Evolutionary conservation across 768 basidiomycete species (phyloP).

Genomic region (Podaxis mareebaensis): DNA sequence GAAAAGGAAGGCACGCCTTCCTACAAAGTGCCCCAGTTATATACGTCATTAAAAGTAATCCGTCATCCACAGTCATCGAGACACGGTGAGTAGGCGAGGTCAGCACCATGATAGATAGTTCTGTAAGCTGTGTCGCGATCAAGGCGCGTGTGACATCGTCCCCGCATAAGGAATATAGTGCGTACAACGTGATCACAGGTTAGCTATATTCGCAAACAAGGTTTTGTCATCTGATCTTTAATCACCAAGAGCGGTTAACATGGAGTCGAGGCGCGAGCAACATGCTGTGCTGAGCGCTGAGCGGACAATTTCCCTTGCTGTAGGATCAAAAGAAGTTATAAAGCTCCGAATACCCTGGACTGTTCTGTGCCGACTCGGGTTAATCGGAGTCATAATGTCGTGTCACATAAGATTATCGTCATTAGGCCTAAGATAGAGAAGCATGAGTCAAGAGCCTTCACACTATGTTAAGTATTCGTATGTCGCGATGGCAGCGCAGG

Average conservation of each 20-base stretch:
- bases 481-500: not conserved
- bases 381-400: not conserved
- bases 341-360: not conserved
- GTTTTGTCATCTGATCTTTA: no score
- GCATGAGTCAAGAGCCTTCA: not conserved
- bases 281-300: no score
- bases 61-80: not conserved
- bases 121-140: constrained; percentile 2
- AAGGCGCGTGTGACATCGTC: not conserved
- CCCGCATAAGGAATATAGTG: no score
- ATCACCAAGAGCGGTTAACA: no score
- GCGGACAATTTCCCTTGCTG: no score
- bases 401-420: not conserved
- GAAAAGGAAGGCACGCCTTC: not conserved
- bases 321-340: not conserved
- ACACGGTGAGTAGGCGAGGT: not conserved
- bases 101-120: not conserved
- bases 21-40: not conserved
- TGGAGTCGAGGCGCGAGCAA: no score
- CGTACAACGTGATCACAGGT: no score
- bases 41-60: not conserved
- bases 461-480: not conserved
- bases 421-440: not conserved
- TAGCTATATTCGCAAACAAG: no score
- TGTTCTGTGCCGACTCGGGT: not conserved